Conservation (phyloP, 768 basidiomycete species). For the Galerina marginata region DNA sequence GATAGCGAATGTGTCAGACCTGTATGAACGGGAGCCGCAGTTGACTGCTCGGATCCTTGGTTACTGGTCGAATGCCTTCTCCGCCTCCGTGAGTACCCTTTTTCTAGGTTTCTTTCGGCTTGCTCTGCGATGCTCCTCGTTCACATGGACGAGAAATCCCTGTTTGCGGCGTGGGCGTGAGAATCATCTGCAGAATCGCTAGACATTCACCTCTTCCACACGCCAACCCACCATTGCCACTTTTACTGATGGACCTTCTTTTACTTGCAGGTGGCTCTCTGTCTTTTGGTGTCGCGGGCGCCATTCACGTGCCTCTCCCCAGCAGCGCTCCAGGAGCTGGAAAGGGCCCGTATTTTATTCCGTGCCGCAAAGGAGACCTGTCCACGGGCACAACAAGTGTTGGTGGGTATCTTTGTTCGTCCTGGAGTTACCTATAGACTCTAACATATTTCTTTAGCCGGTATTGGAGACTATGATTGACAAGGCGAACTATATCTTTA, state of each 20-base stretch:
- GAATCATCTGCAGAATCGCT: constrained; percentile 12
- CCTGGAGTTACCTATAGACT: constrained; percentile 1
- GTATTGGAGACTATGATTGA: constrained; percentile 55
- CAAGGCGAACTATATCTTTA: constrained; percentile 55
- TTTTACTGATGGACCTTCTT: constrained; percentile 4
- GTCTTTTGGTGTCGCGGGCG: constrained; percentile 62
- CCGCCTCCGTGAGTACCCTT: constrained; percentile 48
- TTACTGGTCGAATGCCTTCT: constrained; percentile 61
- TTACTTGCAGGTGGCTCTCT: constrained; percentile 49
- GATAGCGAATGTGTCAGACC: constrained; percentile 61
- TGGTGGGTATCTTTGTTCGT: constrained; percentile 39
- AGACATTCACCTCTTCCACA: not conserved
- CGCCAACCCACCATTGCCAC: not conserved
- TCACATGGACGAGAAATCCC: constrained; percentile 7
- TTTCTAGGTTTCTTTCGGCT: constrained; percentile 8
- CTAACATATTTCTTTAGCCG: constrained; percentile 36
- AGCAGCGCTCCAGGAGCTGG: constrained; percentile 66
- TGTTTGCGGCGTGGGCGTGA: constrained; percentile 23
- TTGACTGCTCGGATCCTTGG: constrained; percentile 58
- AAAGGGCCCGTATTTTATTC: constrained; percentile 52
- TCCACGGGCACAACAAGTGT: constrained; percentile 50
- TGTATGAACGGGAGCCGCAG: constrained; percentile 63
- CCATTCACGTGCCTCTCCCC: constrained; percentile 70
- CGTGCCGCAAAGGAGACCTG: constrained; percentile 50
- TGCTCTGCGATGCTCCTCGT: constrained; percentile 8